Percentiles rank a stretch among this genome's conserved stretches.
Conservation (phyloP, 2,329 filamentous ascomycete species). For the Sclerotinia spermophila region DNA sequence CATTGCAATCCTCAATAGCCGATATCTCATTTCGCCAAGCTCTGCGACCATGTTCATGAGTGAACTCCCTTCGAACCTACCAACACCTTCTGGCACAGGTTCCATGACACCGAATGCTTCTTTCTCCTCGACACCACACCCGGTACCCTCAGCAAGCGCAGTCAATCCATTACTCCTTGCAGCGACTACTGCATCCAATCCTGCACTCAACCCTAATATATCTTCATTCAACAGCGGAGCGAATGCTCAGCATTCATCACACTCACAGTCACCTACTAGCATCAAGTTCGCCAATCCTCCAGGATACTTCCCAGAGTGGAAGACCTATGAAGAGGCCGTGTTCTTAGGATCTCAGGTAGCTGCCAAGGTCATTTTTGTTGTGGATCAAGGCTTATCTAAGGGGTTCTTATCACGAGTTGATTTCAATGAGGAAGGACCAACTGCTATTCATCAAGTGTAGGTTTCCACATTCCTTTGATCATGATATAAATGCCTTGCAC, state of each 20-base stretch:
- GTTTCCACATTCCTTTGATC: slow-evolving; percentile 16
- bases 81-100: slow-evolving; percentile 85
- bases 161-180: slow-evolving; percentile 92
- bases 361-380: slow-evolving; percentile 67
- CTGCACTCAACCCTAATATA: slow-evolving; percentile 38
- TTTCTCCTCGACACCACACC: slow-evolving; percentile 49
- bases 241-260: slow-evolving; percentile 49
- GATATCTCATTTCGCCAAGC: slow-evolving; percentile 86
- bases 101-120: slow-evolving; percentile 70
- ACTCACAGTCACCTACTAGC: slow-evolving; percentile 65
- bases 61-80: slow-evolving; percentile 89
- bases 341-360: slow-evolving; percentile 72
- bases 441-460: slow-evolving; percentile 38
- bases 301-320: slow-evolving; percentile 68
- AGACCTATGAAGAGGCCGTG: slow-evolving; percentile 55
- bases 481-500: background rate
- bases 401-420: slow-evolving; percentile 61
- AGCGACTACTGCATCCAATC: slow-evolving; percentile 65
- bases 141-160: slow-evolving; percentile 55
- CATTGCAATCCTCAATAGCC: slow-evolving; percentile 70
- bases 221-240: slow-evolving; percentile 36
- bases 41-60: slow-evolving; percentile 96
- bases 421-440: slow-evolving; percentile 38
- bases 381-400: slow-evolving; percentile 59
- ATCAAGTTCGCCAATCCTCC: slow-evolving; percentile 64